Percentiles rank a stretch among this genome's conserved stretches.
phyloP scores from a whole-genome alignment of 441 rosid genomes.

The Pelargonium myrrhifolium region DNA sequence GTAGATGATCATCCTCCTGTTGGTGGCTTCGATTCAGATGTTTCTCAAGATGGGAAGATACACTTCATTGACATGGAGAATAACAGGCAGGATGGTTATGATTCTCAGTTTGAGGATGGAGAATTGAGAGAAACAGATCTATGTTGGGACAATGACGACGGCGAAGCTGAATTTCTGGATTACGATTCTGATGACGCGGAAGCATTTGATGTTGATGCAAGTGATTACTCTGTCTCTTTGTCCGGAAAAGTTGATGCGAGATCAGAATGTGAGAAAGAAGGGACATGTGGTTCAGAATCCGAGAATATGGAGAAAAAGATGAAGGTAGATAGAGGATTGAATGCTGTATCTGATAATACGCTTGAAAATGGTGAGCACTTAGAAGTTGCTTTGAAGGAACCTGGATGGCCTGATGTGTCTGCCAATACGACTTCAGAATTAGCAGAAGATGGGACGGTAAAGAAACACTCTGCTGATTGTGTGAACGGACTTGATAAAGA shows the following conservation, averaged over 20 bases:
- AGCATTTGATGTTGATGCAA: constrained; percentile 8
- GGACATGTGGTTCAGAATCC: constrained; percentile 22
- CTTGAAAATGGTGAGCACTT: constrained; percentile 13
- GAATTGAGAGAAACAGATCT: constrained; percentile 48
- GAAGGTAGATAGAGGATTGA: constrained; percentile 25
- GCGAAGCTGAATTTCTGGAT: constrained; percentile 39
- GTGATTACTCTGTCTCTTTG: constrained; percentile 3
- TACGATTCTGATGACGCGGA: constrained; percentile 28
- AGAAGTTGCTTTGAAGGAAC: constrained; percentile 16
- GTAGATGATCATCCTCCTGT: constrained; percentile 18
- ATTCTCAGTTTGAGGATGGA: constrained; percentile 57
- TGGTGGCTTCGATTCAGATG: constrained; percentile 19
- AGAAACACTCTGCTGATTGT: constrained; percentile 23
- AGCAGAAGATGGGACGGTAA: constrained; percentile 26
- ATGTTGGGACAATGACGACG: constrained; percentile 33
- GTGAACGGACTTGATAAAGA: constrained; percentile 26
- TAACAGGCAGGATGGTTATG: constrained; percentile 36
- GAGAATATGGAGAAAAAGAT: constrained; percentile 32
- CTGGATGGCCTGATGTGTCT: constrained; percentile 14
- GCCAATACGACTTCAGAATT: constrained; percentile 21
- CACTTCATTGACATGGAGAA: constrained; percentile 9
- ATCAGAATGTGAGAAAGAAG: constrained; percentile 39
- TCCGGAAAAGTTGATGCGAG: constrained; percentile 6
- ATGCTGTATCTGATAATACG: constrained; percentile 25
- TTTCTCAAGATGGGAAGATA: constrained; percentile 22